Evolutionary conservation across 2,329 filamentous ascomycete species (phyloP).

Genomic region (Colletotrichum sp.): DNA sequence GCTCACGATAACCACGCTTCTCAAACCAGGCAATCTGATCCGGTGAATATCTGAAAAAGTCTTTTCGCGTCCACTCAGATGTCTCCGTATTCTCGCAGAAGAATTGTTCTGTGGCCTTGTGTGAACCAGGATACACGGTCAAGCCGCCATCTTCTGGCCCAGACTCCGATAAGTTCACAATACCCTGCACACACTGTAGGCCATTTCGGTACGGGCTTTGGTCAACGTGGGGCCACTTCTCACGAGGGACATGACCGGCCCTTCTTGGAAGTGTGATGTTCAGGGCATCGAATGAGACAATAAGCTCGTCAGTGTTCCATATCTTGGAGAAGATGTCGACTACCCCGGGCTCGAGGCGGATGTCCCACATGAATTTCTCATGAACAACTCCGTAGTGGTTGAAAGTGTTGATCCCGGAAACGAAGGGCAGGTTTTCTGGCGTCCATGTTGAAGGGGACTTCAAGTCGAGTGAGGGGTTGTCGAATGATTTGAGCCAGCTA

Average conservation of each 20-base stretch:
- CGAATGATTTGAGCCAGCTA: conserved; percentile 23
- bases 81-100: neutral
- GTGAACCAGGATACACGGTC: conserved; percentile 9
- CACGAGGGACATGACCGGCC: neutral
- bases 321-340: conserved; percentile 43
- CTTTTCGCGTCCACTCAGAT: neutral
- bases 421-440: conserved; percentile 37
- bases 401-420: conserved; percentile 25
- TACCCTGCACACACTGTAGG: conserved; percentile 31
- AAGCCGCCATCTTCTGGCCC: conserved; percentile 22
- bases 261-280: conserved; percentile 42
- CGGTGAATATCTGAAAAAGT: neutral
- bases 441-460: conserved; percentile 36
- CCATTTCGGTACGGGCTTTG: conserved; percentile 29
- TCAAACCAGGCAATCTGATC: conserved; percentile 29
- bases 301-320: conserved; percentile 42
- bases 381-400: conserved; percentile 35
- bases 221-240: conserved; percentile 33
- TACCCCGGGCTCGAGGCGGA: conserved; percentile 39
- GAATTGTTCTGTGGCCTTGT: neutral
- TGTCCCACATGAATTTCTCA: conserved; percentile 44
- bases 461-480: conserved; percentile 21
- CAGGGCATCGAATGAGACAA: conserved; percentile 49
- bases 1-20: conserved; percentile 30
- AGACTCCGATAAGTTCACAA: conserved; percentile 26